Evolutionary conservation across 768 basidiomycete species (phyloP).

Genomic region (Russula foetens): DNA sequence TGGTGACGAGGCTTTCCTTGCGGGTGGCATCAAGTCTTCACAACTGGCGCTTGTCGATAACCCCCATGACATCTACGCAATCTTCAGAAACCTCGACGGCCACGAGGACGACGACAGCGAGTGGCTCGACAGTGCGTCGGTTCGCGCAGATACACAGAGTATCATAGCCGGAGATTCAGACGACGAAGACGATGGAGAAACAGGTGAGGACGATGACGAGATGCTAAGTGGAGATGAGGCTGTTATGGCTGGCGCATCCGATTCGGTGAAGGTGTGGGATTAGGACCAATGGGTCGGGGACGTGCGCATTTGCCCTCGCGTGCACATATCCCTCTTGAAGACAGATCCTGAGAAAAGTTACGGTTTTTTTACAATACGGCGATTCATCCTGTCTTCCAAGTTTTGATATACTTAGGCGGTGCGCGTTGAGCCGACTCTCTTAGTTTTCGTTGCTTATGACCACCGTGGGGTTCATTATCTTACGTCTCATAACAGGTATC

Average conservation of each 20-base stretch:
- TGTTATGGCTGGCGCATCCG: not conserved
- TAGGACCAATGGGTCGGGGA: too few species aligned
- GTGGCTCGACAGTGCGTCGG: not conserved
- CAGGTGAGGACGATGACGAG: not conserved
- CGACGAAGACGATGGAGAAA: not conserved
- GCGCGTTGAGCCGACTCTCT: too few species aligned
- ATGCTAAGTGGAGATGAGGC: slow-evolving; percentile 1
- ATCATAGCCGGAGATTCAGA: not conserved
- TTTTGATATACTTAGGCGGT: too few species aligned
- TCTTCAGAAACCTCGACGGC: not conserved
- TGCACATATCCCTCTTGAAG: too few species aligned
- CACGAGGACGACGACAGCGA: slow-evolving; percentile 2
- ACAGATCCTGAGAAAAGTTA: too few species aligned
- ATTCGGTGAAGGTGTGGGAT: not conserved
- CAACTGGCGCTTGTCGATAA: not conserved
- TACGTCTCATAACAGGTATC: too few species aligned
- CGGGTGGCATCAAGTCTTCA: not conserved
- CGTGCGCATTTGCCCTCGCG: too few species aligned
- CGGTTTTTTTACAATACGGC: too few species aligned
- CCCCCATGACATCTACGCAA: not conserved
- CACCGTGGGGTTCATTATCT: too few species aligned
- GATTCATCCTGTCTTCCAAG: too few species aligned
- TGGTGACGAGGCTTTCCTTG: not conserved
- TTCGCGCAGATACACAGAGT: slow-evolving; percentile 1
- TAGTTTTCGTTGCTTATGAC: too few species aligned